Base-by-base conservation (phyloP, 352 stramenopile species). In the Nothophytophthora sp. region DNA sequence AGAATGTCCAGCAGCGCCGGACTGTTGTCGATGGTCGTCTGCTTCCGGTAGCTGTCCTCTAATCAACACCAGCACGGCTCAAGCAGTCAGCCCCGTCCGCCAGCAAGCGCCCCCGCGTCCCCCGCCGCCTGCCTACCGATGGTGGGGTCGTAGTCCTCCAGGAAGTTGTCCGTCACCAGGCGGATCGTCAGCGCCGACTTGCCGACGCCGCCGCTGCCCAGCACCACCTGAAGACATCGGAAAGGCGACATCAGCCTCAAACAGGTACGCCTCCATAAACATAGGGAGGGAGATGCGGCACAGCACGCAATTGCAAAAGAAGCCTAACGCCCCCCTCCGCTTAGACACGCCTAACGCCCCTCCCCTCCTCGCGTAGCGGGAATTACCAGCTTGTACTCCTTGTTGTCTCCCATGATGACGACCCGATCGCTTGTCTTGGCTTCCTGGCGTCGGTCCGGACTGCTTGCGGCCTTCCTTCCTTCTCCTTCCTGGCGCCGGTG, bases 21-120 rank as follows among this genome's bases (percentile, higher is more conserved):
- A 41, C 79, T 73, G 43, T 81, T 76, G 62, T 96, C 89, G 20
- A 97, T 91, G 24, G 81, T 84, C 24, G 91, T 86, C 58, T 92
- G 88, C 71, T 96, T 96, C 43, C 86, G 73, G 70, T 97, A 97
- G 64, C 88, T 96, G 65, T 97, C 90, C 81, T 97, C 89, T 95
- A 44, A 53, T 12, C n/a, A 12, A 16, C 13, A 15, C 8, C 32
- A 57, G 29, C 22, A 34, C 16, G 32, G 23, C 7, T 25, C 30
- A 13, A 33, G 19, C 12, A 34, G 15, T 53, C 22, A 25, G 8
- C 16, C 33, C 25, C 29, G 16, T 30, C 10, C 24, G 10, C 6
- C 33, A n/a, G n/a, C n/a, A n/a, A n/a, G n/a, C n/a, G n/a, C n/a
- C n/a, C n/a, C n/a, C n/a, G n/a, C n/a, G n/a, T n/a, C n/a, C n/a